Evolutionary conservation across 2,329 filamentous ascomycete genomes (phyloP), one percentile per base, ranked within the genome.

Genomic region (Neofusicoccum cordaticola): DNA sequence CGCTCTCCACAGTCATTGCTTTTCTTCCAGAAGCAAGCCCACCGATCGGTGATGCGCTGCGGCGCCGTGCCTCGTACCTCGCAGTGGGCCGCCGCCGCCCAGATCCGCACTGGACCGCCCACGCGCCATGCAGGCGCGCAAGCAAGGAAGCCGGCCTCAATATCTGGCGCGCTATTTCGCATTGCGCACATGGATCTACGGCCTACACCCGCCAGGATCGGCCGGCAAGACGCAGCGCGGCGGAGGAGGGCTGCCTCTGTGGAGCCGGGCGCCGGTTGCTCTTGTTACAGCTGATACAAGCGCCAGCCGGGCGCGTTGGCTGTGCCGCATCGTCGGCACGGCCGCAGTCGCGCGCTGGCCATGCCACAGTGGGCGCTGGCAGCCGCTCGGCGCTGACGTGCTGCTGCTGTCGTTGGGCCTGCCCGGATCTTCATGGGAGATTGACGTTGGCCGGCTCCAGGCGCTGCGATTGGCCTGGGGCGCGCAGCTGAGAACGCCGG

Each of bases 371-470:
- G 53, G 17, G 39, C 13, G 39, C 8, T 41, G 12, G 53, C 53
- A 37, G 22, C 53, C 53, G 41, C 52, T 57, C 39, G 50, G 50
- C 31, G 31, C 41, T 58, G 53, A 42, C 39, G 52, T 57, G 50
- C 50, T 34, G 50, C 13, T 37, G 50, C 37, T 31, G 17, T 12
- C 47, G 27, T 53, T 39, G 51, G 37, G 52, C 19, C 34, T 9
- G 53, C 41, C 42, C 56, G 39, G 56, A 60, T 60, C 56, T 60
- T 60, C 53, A 45, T 42, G 56, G 56, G 56, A 45, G 56, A 60
- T 45, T 47, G 42, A 19, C 56, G 37, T 35, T 39, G 37, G 11
- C 11, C 11, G 11, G 37, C 13, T 39, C 11, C 37, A 15, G 37
- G 11, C 37, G 37, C n/a, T 39, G 17, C 34, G 56, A 34, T 45